Base-by-base conservation (phyloP, 257 asterid genomes). In the Nicotiana otophora region DNA sequence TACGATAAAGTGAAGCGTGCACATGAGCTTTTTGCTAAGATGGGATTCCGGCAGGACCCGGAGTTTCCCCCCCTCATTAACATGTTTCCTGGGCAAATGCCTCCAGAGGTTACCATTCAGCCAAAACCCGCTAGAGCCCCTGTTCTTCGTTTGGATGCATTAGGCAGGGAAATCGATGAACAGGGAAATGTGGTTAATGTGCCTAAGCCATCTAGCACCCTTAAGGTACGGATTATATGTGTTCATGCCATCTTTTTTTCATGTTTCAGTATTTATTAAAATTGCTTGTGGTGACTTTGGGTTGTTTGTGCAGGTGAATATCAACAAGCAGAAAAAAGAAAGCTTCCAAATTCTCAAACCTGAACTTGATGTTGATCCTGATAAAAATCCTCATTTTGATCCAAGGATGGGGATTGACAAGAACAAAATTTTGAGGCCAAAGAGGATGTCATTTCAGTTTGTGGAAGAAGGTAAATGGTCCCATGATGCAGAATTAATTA, bases 401-500 rank as follows among this genome's bases (percentile, higher is more conserved):
- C 84, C 92, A n/a, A 88, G 89, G 72, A 89, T 96, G 97, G 99
- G 99, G 42, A 90, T 96, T 84, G 87, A 96, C 84, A 92, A 96
- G 86, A 86, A 77, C 84, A 96, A 96, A 92, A 83, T 96, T 57
- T 84, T 96, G 90, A 90, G 99, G 88, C 96, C 97, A 61, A 94
- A 94, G 93, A 93, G 92, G 89, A 88, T 88, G 91, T 83, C 80
- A 78, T 90, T 96, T 88, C 97, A 88, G 90, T 96, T 96, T 91
- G 99, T 96, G 5, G 99, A 96, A 89, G 99, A 94, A 89, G 99
- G 98, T 84, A 96, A 94, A 90, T 96, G 99, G 98, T 87, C 98
- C 76, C 93, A 83, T 87, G 99, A 96, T 3, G 98, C 98, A 14
- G 99, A 96, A 86, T 87, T 87, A 26, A 90, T 91, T 70, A 96